Base-by-base conservation (phyloP, 1,284 basidiomycete species). In the Ganoderma meredithae region DNA sequence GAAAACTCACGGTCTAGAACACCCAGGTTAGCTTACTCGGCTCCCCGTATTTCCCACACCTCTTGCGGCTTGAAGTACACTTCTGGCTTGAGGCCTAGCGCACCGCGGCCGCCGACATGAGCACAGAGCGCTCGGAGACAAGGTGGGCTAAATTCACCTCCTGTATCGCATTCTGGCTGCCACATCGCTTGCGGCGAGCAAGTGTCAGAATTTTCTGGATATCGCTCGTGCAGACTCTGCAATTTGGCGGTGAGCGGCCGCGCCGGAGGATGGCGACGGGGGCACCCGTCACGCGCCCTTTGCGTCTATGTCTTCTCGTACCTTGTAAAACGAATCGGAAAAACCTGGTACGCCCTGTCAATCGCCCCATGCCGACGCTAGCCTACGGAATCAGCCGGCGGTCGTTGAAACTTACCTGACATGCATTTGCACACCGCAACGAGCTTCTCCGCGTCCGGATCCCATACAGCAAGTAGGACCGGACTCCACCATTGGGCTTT, bases 401-500 rank as follows among this genome's bases (percentile, higher is more conserved):
- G 39, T n/a, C 36, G 36, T 41, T 43, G 13, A 22, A 55, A 60
- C 85, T 73, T 75, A 90, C 90, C 90, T 75, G 89, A 91, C 90
- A 93, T 92, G 81, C 93, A 95, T 79, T 97, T 97, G 81, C 95
- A 96, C 47, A 97, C 86, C 0, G 93, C 95, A 63, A 95, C 90
- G 68, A 92, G 84, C 58, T 83, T 86, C 17, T 90, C 95, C 3
- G 83, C 85, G 67, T 86, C 84, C 19, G 89, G 83, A 76, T 97
- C 92, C 85, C 95, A 93, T 62, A 92, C 80, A 10, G 92, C 96
- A 40, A 98, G 86, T 15, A 98, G 83, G 73, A 98, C 90, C 0
- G 96, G 96, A 71, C 90, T 93, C 95, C 96, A 98, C 95, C 95
- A 98, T 36, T 89, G 87, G 10, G 91, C 92, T 80, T 98, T 98